A percentile compares a stretch with the other conserved stretches of the same genome.
phyloP scores from a whole-genome alignment of 1,284 basidiomycete species.

The Ganoderma sp. region DNA sequence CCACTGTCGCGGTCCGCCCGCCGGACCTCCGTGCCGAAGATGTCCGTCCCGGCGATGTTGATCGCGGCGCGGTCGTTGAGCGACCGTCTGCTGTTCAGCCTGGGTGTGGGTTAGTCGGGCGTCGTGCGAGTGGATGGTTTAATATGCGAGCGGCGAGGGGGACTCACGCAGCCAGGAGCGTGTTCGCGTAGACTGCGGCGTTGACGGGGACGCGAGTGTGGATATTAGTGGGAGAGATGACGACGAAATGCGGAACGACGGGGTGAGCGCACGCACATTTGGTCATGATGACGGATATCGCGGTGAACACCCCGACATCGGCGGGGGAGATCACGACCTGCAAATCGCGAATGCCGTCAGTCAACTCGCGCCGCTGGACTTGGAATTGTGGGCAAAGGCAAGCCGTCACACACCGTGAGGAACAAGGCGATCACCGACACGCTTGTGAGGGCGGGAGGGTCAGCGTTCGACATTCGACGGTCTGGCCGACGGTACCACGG shows the following conservation, averaged over 20 bases:
- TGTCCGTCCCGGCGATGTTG: not conserved
- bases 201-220: too few relatives aligned
- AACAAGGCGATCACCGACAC: not conserved
- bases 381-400: not conserved
- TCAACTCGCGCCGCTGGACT: not conserved
- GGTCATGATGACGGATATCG: not conserved
- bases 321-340: not conserved
- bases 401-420: not conserved
- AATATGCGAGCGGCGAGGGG: not conserved
- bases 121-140: not conserved
- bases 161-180: not conserved
- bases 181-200: not conserved
- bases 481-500: not conserved
- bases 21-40: not conserved
- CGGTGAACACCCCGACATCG: not conserved
- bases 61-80: constrained; percentile 2
- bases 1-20: not conserved
- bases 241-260: not conserved
- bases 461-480: not conserved
- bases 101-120: not conserved
- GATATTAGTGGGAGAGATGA: too few relatives aligned
- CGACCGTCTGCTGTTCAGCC: constrained; percentile 3
- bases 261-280: not conserved
- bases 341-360: not conserved
- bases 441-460: not conserved